Percentiles rank a stretch among this genome's conserved stretches.
Conservation (phyloP, 2,329 filamentous ascomycete species). For the Aspergillus ochraceoroseus region DNA sequence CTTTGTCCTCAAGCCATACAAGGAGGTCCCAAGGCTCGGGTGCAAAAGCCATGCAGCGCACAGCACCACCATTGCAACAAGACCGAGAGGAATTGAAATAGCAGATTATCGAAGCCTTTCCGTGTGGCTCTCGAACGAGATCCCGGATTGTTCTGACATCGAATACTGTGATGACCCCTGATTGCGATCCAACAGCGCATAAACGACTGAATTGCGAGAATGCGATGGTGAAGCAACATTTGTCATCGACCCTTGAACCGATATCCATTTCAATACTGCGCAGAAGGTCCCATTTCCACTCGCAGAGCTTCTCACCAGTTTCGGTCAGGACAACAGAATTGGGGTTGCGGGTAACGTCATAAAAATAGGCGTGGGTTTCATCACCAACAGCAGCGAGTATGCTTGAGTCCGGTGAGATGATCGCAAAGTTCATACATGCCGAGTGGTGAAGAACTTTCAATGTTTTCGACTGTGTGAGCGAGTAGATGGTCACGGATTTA, state of each 20-base stretch:
- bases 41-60: constrained; percentile 87
- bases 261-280: constrained; percentile 40
- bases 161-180: constrained; percentile 46
- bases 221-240: constrained; percentile 47
- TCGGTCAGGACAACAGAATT: constrained; percentile 27
- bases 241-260: constrained; percentile 38
- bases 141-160: constrained; percentile 36
- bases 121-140: constrained; percentile 19
- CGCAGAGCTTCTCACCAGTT: constrained; percentile 33
- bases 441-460: constrained; percentile 69
- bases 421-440: constrained; percentile 85
- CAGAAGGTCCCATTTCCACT: constrained; percentile 42
- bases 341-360: constrained; percentile 47
- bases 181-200: constrained; percentile 49
- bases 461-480: constrained; percentile 62
- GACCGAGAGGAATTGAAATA: constrained; percentile 74
- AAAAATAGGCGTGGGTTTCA: constrained; percentile 79
- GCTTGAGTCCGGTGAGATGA: constrained; percentile 84
- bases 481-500: constrained; percentile 78
- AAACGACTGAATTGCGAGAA: constrained; percentile 48
- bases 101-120: constrained; percentile 55
- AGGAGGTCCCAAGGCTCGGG: constrained; percentile 85
- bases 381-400: constrained; percentile 81
- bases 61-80: constrained; percentile 65
- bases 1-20: constrained; percentile 86